Evolutionary conservation across 2,329 filamentous ascomycete species (phyloP).

Genomic region (Escovopsis weberi): DNA sequence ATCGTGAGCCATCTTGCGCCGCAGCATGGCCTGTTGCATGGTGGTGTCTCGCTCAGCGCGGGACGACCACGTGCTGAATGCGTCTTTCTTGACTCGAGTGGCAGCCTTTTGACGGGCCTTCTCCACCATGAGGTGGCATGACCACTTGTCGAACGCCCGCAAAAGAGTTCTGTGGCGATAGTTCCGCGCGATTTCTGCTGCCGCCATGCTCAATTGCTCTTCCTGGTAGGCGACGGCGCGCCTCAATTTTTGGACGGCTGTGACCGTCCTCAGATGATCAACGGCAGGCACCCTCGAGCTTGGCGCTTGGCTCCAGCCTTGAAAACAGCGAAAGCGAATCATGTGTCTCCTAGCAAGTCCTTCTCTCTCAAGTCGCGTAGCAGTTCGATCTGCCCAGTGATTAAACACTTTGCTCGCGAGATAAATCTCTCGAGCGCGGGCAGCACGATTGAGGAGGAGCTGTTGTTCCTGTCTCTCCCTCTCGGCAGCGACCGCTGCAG

Average conservation of each 20-base stretch:
- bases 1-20: slow-evolving; percentile 7
- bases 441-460: slow-evolving; percentile 33
- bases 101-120: slow-evolving; percentile 9
- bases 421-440: slow-evolving; percentile 49
- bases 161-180: slow-evolving; percentile 10
- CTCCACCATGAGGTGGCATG: slow-evolving; percentile 12
- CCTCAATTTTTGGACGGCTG: slow-evolving; percentile 20
- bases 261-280: slow-evolving; percentile 16
- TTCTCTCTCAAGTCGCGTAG: slow-evolving; percentile 51
- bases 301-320: slow-evolving; percentile 21
- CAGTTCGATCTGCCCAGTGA: slow-evolving; percentile 50
- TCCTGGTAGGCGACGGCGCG: slow-evolving; percentile 15
- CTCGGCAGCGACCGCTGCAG: background rate
- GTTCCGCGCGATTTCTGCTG: slow-evolving; percentile 10
- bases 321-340: slow-evolving; percentile 37
- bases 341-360: slow-evolving; percentile 56
- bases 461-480: slow-evolving; percentile 5
- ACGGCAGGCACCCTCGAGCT: slow-evolving; percentile 14
- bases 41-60: slow-evolving; percentile 6
- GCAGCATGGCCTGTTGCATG: slow-evolving; percentile 8
- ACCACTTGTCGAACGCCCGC: slow-evolving; percentile 15
- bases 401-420: slow-evolving; percentile 29
- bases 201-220: slow-evolving; percentile 13
- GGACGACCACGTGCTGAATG: slow-evolving; percentile 11
- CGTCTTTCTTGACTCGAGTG: slow-evolving; percentile 7